phyloP scores from a whole-genome alignment of 176 grass and related monocot species.

The Eremochloa ophiuroides region DNA sequence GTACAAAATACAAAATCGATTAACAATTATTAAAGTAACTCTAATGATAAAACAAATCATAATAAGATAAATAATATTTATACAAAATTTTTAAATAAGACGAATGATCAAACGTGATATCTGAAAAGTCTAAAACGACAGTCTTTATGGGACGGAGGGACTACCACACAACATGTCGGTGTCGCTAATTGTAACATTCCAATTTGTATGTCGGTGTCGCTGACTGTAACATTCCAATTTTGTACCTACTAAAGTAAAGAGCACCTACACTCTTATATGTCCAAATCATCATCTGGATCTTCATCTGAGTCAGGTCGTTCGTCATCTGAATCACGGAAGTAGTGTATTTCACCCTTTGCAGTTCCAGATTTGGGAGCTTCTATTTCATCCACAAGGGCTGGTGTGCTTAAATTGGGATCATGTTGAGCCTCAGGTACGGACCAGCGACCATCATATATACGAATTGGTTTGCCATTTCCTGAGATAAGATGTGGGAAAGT shows the following conservation, averaged over 20 bases:
- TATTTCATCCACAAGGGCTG: constrained; percentile 28
- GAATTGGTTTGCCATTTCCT: constrained; percentile 72
- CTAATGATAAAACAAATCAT: too few species aligned
- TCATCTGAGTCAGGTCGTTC: constrained; percentile 93
- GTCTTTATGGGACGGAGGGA: too few species aligned
- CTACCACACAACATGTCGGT: neutral
- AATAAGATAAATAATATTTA: too few species aligned
- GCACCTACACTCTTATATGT: constrained; percentile 47
- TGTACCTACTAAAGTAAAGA: neutral
- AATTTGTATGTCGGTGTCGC: neutral
- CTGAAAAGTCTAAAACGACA: too few species aligned
- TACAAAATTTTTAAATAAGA: too few species aligned
- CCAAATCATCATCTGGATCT: constrained; percentile 95
- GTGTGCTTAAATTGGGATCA: constrained; percentile 15
- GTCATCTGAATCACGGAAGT: constrained; percentile 90
- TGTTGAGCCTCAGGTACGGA: constrained; percentile 47
- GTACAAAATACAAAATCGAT: too few species aligned
- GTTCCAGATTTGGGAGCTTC: constrained; percentile 32
- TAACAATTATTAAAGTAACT: too few species aligned
- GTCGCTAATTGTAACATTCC: neutral
- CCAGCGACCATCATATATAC: constrained; percentile 71
- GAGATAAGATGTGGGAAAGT: constrained; percentile 18
- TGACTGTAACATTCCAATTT: neutral
- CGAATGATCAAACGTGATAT: too few species aligned
- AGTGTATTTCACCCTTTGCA: constrained; percentile 80